Conservation (phyloP, 2,329 filamentous ascomycete species). For the Cladosporium oxysporum region DNA sequence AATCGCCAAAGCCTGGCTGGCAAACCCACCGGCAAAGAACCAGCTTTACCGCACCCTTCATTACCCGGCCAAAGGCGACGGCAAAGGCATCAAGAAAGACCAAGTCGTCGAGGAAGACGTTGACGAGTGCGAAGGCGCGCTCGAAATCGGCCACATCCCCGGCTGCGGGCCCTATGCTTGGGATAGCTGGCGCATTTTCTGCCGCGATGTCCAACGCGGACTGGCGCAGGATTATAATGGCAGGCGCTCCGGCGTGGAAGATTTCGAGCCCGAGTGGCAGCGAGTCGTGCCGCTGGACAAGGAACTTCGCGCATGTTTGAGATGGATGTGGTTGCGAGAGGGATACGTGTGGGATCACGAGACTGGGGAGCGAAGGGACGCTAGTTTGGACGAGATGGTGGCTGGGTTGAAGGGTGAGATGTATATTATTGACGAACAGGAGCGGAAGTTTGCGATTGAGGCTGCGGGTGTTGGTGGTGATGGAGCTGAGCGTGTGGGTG, state of each 20-base stretch:
- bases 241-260: conserved; percentile 43
- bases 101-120: conserved; percentile 50
- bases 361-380: conserved; percentile 63
- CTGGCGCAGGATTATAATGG: conserved; percentile 68
- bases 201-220: conserved; percentile 73
- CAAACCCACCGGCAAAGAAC: conserved; percentile 60
- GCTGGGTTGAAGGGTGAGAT: conserved; percentile 62
- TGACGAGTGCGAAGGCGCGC: conserved; percentile 55
- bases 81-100: conserved; percentile 49
- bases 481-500: background rate
- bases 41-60: conserved; percentile 59
- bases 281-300: conserved; percentile 80
- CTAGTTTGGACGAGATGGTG: conserved; percentile 55
- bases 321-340: conserved; percentile 90
- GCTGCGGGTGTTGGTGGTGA: conserved; percentile 3
- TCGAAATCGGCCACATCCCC: conserved; percentile 85
- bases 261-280: conserved; percentile 87
- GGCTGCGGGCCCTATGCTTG: conserved; percentile 76
- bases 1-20: conserved; percentile 70
- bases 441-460: conserved; percentile 30
- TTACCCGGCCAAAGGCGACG: conserved; percentile 55
- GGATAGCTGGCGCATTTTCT: conserved; percentile 94
- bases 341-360: conserved; percentile 78
- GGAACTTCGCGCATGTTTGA: conserved; percentile 80
- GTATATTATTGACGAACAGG: conserved; percentile 36